These are phyloP conservation scores for Moniliella sp. DNA, from an alignment of 1,284 basidiomycete species.

Conservation along the genomic window DNA sequence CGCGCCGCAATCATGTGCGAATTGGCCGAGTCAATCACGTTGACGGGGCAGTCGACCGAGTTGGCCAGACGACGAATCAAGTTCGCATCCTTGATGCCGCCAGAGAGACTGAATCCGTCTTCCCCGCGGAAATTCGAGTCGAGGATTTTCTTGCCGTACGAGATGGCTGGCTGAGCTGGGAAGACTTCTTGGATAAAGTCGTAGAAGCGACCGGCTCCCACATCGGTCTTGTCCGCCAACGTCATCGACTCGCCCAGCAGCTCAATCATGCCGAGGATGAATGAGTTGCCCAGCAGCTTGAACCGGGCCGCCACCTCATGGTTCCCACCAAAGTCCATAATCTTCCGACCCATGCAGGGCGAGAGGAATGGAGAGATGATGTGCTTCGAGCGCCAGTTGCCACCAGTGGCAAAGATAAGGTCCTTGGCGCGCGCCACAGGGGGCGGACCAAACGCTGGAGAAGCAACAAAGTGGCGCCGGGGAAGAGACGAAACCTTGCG, in stretches of 20 bases:
- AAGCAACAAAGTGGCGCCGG: constrained; percentile 49
- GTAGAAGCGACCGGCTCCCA: constrained; percentile 44
- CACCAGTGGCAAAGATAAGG: constrained; percentile 56
- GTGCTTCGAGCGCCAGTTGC: constrained; percentile 63
- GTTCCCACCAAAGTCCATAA: constrained; percentile 44
- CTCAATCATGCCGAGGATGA: constrained; percentile 41
- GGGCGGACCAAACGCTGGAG: constrained; percentile 49
- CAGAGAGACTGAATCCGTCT: neutral
- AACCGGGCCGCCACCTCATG: constrained; percentile 50
- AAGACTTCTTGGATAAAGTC: constrained; percentile 14
- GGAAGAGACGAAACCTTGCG: constrained; percentile 42
- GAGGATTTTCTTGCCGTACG: neutral
- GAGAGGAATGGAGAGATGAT: constrained; percentile 49
- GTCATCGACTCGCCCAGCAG: constrained; percentile 60
- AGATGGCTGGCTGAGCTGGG: neutral
- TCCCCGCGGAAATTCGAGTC: neutral
- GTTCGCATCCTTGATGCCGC: neutral
- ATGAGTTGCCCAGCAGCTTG: constrained; percentile 44
- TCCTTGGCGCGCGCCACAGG: constrained; percentile 46
- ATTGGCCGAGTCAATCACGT: neutral
- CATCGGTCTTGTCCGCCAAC: constrained; percentile 60
- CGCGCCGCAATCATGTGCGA: neutral
- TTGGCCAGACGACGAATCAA: neutral
- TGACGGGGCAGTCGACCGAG: neutral
- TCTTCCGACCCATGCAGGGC: constrained; percentile 38